Evolutionary conservation across 441 rosid species (phyloP).

Genomic region (Macaranga tanarius): DNA sequence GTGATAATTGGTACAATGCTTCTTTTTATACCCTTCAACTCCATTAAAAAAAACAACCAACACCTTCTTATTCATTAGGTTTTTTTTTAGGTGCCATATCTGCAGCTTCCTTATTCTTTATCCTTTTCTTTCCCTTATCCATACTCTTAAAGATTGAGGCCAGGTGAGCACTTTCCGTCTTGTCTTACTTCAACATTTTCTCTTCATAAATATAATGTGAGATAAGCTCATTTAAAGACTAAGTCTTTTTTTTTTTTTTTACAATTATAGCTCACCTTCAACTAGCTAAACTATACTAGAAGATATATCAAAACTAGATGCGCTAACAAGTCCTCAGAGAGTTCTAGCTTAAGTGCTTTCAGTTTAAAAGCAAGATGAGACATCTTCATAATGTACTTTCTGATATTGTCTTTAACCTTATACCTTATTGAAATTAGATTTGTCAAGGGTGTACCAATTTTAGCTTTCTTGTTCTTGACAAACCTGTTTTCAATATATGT

Average conservation of each 20-base stretch:
- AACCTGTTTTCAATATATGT: not conserved
- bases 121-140: not conserved
- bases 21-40: too few relatives aligned
- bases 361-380: not conserved
- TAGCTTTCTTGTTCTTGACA: not conserved
- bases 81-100: not conserved
- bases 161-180: not conserved
- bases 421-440: not conserved
- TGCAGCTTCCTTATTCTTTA: not conserved
- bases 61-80: not conserved
- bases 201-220: not conserved
- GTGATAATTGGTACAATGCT: too few relatives aligned
- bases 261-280: not conserved
- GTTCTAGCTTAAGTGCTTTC: not conserved
- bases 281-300: not conserved
- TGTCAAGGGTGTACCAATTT: not conserved
- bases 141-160: not conserved
- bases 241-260: not conserved
- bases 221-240: not conserved
- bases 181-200: not conserved
- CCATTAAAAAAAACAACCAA: not conserved
- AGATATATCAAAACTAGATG: not conserved
- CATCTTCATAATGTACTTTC: not conserved
- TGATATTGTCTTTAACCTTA: not conserved
- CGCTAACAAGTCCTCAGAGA: constrained; percentile 5